phyloP scores from a whole-genome alignment of 129 eudicot genomes.

The Tagetes patula region DNA sequence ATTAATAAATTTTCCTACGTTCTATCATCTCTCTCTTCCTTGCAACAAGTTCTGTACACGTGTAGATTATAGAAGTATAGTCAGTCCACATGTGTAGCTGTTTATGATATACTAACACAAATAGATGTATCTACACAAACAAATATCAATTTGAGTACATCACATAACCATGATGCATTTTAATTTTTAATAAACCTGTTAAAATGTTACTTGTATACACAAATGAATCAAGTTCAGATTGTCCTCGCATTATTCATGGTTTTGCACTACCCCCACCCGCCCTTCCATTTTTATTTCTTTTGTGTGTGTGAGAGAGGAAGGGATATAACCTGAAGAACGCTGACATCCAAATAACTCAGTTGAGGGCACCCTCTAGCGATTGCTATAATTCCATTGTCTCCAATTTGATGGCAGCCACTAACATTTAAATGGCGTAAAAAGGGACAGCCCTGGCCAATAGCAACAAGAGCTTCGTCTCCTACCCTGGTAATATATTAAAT shows the following conservation, averaged over 20 bases:
- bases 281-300: too few species aligned
- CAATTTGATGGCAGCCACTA: conserved; percentile 89
- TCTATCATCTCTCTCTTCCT: too few species aligned
- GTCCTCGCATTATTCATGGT: not conserved
- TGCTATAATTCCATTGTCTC: conserved; percentile 79
- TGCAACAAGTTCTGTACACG: too few species aligned
- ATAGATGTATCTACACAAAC: too few species aligned
- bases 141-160: too few species aligned
- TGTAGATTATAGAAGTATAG: too few species aligned
- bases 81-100: too few species aligned
- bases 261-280: not conserved
- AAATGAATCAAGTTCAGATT: not conserved
- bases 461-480: conserved; percentile 78
- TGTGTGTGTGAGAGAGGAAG: conserved; percentile 9
- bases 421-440: conserved; percentile 69
- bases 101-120: too few species aligned
- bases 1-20: too few species aligned
- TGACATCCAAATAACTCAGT: conserved; percentile 69
- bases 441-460: conserved; percentile 85
- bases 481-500: conserved; percentile 49
- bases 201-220: too few species aligned
- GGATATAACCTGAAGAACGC: conserved; percentile 78
- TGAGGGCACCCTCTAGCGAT: conserved; percentile 90
- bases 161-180: too few species aligned
- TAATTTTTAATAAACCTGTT: too few species aligned